Evolutionary conservation across 2,329 filamentous ascomycete species (phyloP).

Genomic region (Microascus cirrosus): DNA sequence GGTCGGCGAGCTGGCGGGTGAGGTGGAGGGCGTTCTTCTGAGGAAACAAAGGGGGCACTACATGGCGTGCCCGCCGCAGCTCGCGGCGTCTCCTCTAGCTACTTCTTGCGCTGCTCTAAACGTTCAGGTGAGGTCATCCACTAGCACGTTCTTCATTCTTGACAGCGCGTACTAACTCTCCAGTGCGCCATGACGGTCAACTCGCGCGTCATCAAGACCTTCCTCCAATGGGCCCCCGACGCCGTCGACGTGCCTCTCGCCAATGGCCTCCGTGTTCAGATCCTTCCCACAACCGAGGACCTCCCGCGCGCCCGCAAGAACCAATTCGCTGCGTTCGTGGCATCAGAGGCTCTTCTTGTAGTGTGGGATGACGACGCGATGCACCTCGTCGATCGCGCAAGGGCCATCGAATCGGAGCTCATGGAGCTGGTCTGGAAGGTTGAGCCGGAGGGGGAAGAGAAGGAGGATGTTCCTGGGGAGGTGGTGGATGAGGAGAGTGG

Average conservation of each 20-base stretch:
- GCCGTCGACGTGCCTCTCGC: constrained; percentile 65
- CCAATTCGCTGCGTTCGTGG: constrained; percentile 71
- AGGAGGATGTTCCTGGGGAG: neutral
- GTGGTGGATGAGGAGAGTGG: constrained; percentile 56
- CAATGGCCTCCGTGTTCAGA: constrained; percentile 68
- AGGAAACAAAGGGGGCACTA: constrained; percentile 58
- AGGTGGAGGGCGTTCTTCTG: constrained; percentile 56
- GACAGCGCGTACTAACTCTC: neutral
- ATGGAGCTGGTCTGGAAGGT: constrained; percentile 69
- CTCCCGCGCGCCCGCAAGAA: constrained; percentile 62
- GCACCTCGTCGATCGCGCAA: constrained; percentile 57
- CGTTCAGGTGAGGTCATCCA: constrained; percentile 44
- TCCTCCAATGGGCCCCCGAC: constrained; percentile 61
- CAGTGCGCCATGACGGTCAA: constrained; percentile 73
- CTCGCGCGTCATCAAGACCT: constrained; percentile 68
- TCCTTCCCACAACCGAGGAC: constrained; percentile 61
- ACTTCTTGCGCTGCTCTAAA: constrained; percentile 58
- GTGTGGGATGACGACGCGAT: constrained; percentile 77
- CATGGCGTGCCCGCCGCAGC: constrained; percentile 58
- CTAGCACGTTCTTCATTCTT: neutral
- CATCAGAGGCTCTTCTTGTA: constrained; percentile 57
- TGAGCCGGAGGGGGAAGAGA: constrained; percentile 36
- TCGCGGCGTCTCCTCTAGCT: constrained; percentile 53
- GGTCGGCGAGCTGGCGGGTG: constrained; percentile 38
- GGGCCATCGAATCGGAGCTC: constrained; percentile 62